Percentiles rank a stretch among this genome's conserved stretches.
These are phyloP conservation scores for Yarrowia keelungensis DNA, from an alignment of 805 yeast genomes.

Conservation along the genomic window DNA sequence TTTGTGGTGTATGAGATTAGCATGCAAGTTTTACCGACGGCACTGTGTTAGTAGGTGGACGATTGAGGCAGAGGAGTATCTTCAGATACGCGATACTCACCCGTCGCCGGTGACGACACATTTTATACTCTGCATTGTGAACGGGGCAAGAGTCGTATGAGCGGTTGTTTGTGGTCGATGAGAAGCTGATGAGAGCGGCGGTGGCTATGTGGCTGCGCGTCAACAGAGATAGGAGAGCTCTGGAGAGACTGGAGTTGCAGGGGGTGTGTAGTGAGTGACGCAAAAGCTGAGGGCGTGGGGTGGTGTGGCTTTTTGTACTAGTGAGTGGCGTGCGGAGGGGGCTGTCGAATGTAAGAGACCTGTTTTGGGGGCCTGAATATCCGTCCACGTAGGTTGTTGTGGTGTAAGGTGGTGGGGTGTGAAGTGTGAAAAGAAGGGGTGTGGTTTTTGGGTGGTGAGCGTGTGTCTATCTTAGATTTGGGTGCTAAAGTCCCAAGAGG, in stretches of 20 bases:
- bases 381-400: background rate
- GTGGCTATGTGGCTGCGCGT: too few species aligned
- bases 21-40: conserved; percentile 92
- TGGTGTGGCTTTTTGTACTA: background rate
- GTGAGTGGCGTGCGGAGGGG: background rate
- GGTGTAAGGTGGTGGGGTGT: conserved; percentile 28
- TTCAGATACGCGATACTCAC: conserved; percentile 43
- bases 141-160: background rate
- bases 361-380: too few species aligned
- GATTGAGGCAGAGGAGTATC: background rate
- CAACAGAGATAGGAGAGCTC: too few species aligned
- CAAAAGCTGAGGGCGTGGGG: conserved; percentile 5
- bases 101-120: conserved; percentile 96
- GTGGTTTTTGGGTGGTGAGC: conserved; percentile 28
- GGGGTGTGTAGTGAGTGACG: background rate
- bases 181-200: too few species aligned
- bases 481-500: conserved; percentile 28
- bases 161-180: background rate
- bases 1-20: conserved; percentile 89
- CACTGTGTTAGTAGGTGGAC: conserved; percentile 52
- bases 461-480: conserved; percentile 36
- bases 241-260: too few species aligned
- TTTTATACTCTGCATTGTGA: conserved; percentile 78
- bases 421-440: conserved; percentile 24
- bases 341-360: too few species aligned